A percentile compares a stretch with the other conserved stretches of the same genome.
These are phyloP conservation scores for Scleromitrula shiraiana DNA, from an alignment of 2,329 filamentous ascomycete genomes.

Conservation along the genomic window DNA sequence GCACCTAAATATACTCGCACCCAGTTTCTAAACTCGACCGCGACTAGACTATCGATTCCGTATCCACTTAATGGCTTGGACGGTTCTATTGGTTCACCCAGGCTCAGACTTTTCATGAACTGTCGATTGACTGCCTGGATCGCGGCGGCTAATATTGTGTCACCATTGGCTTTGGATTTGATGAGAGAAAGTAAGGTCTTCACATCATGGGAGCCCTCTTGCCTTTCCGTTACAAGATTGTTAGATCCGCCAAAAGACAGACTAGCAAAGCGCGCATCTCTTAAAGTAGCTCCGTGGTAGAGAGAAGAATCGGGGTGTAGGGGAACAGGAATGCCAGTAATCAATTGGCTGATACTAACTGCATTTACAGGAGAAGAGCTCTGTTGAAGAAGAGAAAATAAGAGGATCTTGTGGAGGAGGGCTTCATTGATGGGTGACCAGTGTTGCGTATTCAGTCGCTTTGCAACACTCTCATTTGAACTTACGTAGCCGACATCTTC, in stretches of 20 bases:
- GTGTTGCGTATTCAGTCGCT: neutral
- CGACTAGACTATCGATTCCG: conserved; percentile 17
- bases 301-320: neutral
- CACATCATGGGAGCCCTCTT: neutral
- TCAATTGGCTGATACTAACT: neutral
- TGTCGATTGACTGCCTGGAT: conserved; percentile 1
- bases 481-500: conserved; percentile 31
- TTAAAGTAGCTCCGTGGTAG: neutral
- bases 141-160: neutral
- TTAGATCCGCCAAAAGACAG: neutral
- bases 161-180: neutral
- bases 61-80: conserved; percentile 8
- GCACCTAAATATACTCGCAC: conserved; percentile 13
- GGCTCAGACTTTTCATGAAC: conserved; percentile 1
- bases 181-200: neutral
- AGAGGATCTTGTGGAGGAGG: neutral
- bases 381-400: neutral
- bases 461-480: neutral
- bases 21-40: conserved; percentile 18
- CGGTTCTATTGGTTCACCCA: conserved; percentile 1
- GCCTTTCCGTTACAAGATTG: neutral
- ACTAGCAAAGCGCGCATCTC: neutral
- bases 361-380: neutral
- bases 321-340: neutral
- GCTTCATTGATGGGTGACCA: neutral